Base-by-base conservation (phyloP, 1,139 yeast species). In the Kluyveromyces marxianus region DNA sequence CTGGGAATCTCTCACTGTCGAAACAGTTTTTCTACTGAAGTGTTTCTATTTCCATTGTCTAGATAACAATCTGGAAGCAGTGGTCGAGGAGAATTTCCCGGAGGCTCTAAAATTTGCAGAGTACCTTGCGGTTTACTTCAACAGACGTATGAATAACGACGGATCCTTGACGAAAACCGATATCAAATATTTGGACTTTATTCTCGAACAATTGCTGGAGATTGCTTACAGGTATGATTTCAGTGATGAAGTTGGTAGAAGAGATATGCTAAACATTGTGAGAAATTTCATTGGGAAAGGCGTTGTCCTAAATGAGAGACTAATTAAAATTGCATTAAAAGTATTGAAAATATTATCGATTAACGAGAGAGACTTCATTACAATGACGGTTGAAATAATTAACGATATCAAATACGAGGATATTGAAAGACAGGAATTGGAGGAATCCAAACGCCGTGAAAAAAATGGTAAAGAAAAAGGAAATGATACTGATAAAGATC, bases 231-330 rank as follows among this genome's bases (percentile, higher is more conserved):
- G 78, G 35, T 85, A 83, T 59, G 98, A 92, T 62, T 88, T 79
- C 58, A 83, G 90, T 53, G 98, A 92, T 67, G 97, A 90, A 63
- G 77, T 86, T 44, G 97, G 97, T 4, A 77, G 97, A 59, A 75
- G 96, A 60, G 79, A 81, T 42, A 83, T 88, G 80, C 67, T 88
- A 39, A 83, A 80, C 45, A 76, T 84, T 4, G 73, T 89, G 21
- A 77, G 96, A 65, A 70, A 78, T 30, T 69, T 81, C 8, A 66
- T 83, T 48, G 70, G 79, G 1, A 72, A 75, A 42, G 82, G 77
- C 46, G 71, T 74, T 24, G 38, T 45, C 5, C 67, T 86, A 27
- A 61, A 74, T 3, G 86, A 81, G 40, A 62, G 69, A 2, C 66
- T 85, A 24, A 73, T 83, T 30, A 73, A 77, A 28, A 70, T 75